phyloP scores from a whole-genome alignment of 192 early-diverging fungal genomes.

The Coemansia sp. region DNA sequence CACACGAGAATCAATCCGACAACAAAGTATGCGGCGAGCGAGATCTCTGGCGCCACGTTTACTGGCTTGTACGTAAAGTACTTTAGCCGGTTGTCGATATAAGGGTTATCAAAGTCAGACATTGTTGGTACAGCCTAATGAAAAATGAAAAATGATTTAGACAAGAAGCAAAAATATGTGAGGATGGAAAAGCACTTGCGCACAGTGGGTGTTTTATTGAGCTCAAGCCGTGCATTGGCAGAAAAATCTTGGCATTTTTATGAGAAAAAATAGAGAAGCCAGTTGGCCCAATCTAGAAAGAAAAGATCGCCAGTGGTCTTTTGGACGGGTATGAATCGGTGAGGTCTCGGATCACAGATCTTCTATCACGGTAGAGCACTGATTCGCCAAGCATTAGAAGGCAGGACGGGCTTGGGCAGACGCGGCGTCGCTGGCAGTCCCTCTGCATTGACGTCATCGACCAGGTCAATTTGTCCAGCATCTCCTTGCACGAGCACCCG shows the following conservation, averaged over 20 bases:
- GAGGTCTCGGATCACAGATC: neutral
- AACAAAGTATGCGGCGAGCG: conserved; percentile 22
- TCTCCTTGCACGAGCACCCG: conserved; percentile 25
- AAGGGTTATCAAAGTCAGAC: neutral
- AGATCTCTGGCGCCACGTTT: conserved; percentile 28
- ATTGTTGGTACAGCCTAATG: neutral
- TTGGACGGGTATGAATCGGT: neutral
- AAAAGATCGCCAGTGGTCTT: neutral
- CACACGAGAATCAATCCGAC: conserved; percentile 10
- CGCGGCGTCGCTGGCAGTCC: conserved; percentile 26
- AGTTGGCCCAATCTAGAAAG: neutral
- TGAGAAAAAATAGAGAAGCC: too few relatives aligned
- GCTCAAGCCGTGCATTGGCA: neutral
- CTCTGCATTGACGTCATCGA: conserved; percentile 19
- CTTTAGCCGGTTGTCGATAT: neutral
- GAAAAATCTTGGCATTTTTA: neutral
- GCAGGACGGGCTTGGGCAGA: conserved; percentile 24
- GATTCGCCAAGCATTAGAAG: conserved; percentile 19
- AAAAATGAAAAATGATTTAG: neutral
- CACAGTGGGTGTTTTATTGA: too few relatives aligned
- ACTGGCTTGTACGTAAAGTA: conserved; percentile 46
- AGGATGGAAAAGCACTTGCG: too few relatives aligned
- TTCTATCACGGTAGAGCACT: neutral
- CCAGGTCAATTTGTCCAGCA: conserved; percentile 22
- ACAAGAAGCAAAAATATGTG: neutral